Conservation (phyloP, 768 basidiomycete species). For the Mycena rebaudengoi region DNA sequence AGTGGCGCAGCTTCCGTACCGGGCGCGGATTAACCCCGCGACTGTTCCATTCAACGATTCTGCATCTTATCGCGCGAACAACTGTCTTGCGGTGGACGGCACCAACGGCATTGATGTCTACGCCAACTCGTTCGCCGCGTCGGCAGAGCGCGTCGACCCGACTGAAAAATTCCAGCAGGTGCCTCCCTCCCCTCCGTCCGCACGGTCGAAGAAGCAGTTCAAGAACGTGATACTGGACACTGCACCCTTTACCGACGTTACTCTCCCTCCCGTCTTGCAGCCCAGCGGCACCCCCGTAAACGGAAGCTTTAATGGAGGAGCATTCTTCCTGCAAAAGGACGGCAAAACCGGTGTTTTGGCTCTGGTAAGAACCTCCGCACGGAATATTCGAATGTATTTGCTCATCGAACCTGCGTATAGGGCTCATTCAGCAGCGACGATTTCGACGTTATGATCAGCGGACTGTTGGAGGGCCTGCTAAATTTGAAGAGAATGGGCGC, state of each 20-base stretch:
- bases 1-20: slow-evolving; percentile 60
- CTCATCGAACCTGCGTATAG: slow-evolving; percentile 32
- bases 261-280: slow-evolving; percentile 47
- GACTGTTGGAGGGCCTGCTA: slow-evolving; percentile 56
- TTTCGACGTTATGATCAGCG: slow-evolving; percentile 49
- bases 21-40: slow-evolving; percentile 57
- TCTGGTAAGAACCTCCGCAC: not conserved
- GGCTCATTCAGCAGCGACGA: slow-evolving; percentile 63
- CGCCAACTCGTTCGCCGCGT: slow-evolving; percentile 19
- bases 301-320: slow-evolving; percentile 57
- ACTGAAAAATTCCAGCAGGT: slow-evolving; percentile 55
- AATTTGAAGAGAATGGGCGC: slow-evolving; percentile 57
- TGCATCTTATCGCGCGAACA: slow-evolving; percentile 58
- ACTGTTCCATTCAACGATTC: slow-evolving; percentile 59
- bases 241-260: slow-evolving; percentile 51
- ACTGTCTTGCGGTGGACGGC: slow-evolving; percentile 56
- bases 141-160: too few relatives aligned
- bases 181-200: slow-evolving; percentile 34
- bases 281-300: slow-evolving; percentile 49
- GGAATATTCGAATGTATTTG: slow-evolving; percentile 45
- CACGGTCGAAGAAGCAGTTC: slow-evolving; percentile 46
- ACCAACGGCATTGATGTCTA: slow-evolving; percentile 60
- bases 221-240: slow-evolving; percentile 61
- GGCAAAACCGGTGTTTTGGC: slow-evolving; percentile 51
- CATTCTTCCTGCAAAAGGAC: slow-evolving; percentile 63